Conservation (phyloP, 305 asterid species). For the Vinca major region DNA sequence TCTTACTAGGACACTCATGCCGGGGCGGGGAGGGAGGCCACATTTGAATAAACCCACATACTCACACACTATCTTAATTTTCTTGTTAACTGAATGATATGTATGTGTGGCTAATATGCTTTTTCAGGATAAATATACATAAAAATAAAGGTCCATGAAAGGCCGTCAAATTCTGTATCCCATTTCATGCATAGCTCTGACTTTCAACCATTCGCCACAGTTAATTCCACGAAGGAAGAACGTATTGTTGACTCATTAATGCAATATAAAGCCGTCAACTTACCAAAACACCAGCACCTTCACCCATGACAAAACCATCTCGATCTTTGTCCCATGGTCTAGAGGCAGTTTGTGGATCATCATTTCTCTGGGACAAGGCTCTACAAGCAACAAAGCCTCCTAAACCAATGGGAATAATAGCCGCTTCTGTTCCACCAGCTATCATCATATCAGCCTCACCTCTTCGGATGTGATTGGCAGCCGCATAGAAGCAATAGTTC, state of each 20-base stretch:
- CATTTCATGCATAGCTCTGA: not conserved
- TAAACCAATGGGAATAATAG: slow-evolving; percentile 41
- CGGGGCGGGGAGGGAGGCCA: too few relatives aligned
- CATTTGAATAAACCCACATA: too few relatives aligned
- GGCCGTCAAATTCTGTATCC: not conserved
- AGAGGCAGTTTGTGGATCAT: slow-evolving; percentile 49
- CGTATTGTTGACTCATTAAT: not conserved
- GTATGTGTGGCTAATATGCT: too few relatives aligned
- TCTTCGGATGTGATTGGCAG: slow-evolving; percentile 64
- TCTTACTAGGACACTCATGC: too few relatives aligned
- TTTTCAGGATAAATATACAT: not conserved
- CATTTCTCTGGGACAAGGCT: slow-evolving; percentile 63
- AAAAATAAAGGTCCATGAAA: not conserved
- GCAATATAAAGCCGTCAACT: slow-evolving; percentile 6
- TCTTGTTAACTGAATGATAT: too few relatives aligned
- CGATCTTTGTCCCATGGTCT: slow-evolving; percentile 71
- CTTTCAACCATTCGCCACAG: not conserved
- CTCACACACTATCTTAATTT: too few relatives aligned
- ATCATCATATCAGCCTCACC: slow-evolving; percentile 78
- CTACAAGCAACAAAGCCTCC: slow-evolving; percentile 83
- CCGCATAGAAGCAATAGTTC: slow-evolving; percentile 43
- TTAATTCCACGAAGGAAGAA: not conserved
- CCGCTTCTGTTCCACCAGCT: slow-evolving; percentile 61
- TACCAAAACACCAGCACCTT: slow-evolving; percentile 72
- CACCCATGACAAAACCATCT: slow-evolving; percentile 69